These are phyloP conservation scores for Geosmithia morbida DNA, from an alignment of 2,329 filamentous ascomycete genomes.

Conservation along the genomic window DNA sequence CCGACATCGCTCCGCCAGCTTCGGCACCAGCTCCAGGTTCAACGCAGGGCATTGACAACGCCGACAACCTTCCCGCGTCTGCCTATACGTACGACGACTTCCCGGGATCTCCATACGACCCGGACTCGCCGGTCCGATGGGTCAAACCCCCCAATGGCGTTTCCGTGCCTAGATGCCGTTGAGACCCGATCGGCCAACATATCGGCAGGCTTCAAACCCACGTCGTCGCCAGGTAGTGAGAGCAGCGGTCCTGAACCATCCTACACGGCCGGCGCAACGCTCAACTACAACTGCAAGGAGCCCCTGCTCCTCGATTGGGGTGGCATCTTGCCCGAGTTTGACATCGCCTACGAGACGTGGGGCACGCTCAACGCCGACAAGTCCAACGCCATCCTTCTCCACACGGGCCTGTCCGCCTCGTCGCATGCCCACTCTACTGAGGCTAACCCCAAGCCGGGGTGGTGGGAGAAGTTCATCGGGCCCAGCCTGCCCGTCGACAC, in stretches of 20 bases:
- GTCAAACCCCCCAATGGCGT: slow-evolving; percentile 76
- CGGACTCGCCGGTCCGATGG: slow-evolving; percentile 14
- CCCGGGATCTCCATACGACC: slow-evolving; percentile 7
- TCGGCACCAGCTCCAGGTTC: neutral
- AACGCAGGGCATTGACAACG: neutral
- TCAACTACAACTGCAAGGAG: slow-evolving; percentile 57
- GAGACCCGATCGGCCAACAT: slow-evolving; percentile 67
- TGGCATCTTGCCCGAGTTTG: slow-evolving; percentile 75
- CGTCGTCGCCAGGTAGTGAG: slow-evolving; percentile 10
- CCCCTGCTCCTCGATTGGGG: slow-evolving; percentile 87
- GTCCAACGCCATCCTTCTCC: slow-evolving; percentile 80
- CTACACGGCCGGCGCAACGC: slow-evolving; percentile 81
- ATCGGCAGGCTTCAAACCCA: slow-evolving; percentile 22
- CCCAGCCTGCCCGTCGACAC: slow-evolving; percentile 77
- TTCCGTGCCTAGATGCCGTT: slow-evolving; percentile 77
- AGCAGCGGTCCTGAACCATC: slow-evolving; percentile 79
- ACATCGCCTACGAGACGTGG: slow-evolving; percentile 91
- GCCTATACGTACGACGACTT: neutral
- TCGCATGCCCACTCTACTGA: slow-evolving; percentile 92
- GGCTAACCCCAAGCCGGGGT: slow-evolving; percentile 74
- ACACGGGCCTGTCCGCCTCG: slow-evolving; percentile 92
- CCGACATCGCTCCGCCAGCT: neutral
- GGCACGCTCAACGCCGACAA: slow-evolving; percentile 64
- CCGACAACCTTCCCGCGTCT: neutral
- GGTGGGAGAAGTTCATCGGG: slow-evolving; percentile 99